Evolutionary conservation across 441 rosid genomes (phyloP), one percentile per base, ranked within the genome.

Genomic region (Omphalea diandra): DNA sequence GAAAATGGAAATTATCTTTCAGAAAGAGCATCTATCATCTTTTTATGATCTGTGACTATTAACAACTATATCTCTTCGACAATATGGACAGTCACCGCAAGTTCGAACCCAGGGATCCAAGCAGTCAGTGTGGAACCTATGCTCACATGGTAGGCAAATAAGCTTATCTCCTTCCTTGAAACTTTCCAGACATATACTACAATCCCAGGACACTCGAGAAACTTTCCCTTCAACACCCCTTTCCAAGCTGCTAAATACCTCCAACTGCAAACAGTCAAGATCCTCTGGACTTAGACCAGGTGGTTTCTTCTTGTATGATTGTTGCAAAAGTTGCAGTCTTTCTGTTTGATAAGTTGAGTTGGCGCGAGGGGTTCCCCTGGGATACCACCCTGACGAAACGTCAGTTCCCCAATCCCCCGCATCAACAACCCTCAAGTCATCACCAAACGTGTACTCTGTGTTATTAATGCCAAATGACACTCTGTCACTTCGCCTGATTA

Each of bases 1-100:
- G 33, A 54, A 27, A 56, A 18, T n/a, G 15, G 20, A 70, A 60
- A 27, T 27, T n/a, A 9, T 52, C 27, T 15, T 60, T 8, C 14
- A 29, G 3, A 22, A 8, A 38, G 52, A 15, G 46, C 5, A 20
- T 57, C 9, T 58, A 59, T 58, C 59, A 49, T 64, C 27, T 29
- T 20, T 11, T 62, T 7, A 29, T 11, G 52, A 17, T 65, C 17
- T 20, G 58, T 64, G 27, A 44, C 67, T 62, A 54, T 46, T 67
- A 38, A 74, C 72, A 66, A 71, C 68, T 75, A 94, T 83, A 70
- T 79, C 83, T 77, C 86, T 79, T 31, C 97, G 89, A 76, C 98
- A 94, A 73, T 85, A 94, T 1, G 98, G 98, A 72, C 98, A 94
- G 71, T 94, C 92, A 35, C 97, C 98, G 49, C 98, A 90, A 63